Base-by-base conservation (phyloP, 78 protist species). In the Dictyostelium firmibasis region DNA sequence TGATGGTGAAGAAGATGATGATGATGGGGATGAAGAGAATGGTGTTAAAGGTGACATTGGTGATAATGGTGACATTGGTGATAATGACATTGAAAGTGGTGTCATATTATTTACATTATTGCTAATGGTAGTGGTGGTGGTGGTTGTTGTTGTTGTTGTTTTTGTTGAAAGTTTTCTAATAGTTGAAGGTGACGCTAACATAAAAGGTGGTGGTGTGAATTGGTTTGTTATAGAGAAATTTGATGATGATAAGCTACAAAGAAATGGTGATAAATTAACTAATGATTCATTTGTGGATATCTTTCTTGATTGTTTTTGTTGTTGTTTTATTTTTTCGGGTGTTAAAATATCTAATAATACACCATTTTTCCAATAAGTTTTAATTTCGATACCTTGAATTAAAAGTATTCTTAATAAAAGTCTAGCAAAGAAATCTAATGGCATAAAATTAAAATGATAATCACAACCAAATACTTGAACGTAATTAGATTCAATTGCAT, bases 381-480 rank as follows among this genome's bases (percentile, higher is more conserved):
- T 38, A n/a, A 89, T 60, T 11, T 81, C 76, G 13, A 81, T 77
- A 70, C 94, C 94, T 20, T 53, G 64, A 20, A 89, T 64, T 44
- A 79, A 85, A 20, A 89, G 23, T 25, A 89, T 47, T 64, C 94
- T 69, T 11, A 89, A 38, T 2, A 89, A n/a, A 4, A 89, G 57
- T 25, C 94, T 31, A 1, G 94, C 84, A 81, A 89, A 89, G 94
- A 89, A 89, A 81, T 87, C 94, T n/a, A 89, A 84, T 70, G 94
- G 94, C 94, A 89, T 89, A 69, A 89, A 89, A 62, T 81, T 81
- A 70, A 89, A 89, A 70, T 89, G 82, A 43, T 89, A 89, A 50
- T 89, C 94, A 35, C 94, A 81, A 35, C 94, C 94, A 78, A 87
- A 87, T 5, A 89, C 47, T 23, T 81, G 86, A 0, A 62, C 50